Percentiles rank a stretch among this genome's conserved stretches.
These are phyloP conservation scores for Penicillium silybi DNA, from an alignment of 495 filamentous ascomycete species.

Conservation along the genomic window DNA sequence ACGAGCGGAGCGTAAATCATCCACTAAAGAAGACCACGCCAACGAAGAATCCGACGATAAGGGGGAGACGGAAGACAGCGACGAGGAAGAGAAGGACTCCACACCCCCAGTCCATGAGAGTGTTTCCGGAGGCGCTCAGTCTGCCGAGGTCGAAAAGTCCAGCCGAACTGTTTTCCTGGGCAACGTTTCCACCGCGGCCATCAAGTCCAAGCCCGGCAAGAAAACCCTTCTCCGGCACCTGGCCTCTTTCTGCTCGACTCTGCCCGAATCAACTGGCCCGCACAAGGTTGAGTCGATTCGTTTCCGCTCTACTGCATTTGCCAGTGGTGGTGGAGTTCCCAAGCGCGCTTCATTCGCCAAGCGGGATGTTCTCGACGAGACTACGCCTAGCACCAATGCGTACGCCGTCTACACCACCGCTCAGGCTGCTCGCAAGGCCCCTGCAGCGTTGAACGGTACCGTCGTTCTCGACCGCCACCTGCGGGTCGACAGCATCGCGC, in stretches of 20 bases:
- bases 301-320: constrained; percentile 88
- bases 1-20: constrained; percentile 23
- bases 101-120: constrained; percentile 56
- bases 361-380: constrained; percentile 76
- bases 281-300: constrained; percentile 85
- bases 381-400: constrained; percentile 90
- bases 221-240: constrained; percentile 71
- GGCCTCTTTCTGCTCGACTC: constrained; percentile 47
- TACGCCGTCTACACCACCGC: constrained; percentile 82
- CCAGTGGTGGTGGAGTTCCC: constrained; percentile 63
- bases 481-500: constrained; percentile 83
- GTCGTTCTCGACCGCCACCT: constrained; percentile 84
- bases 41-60: constrained; percentile 17
- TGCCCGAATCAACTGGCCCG: constrained; percentile 39
- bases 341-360: constrained; percentile 87
- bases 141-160: constrained; percentile 73
- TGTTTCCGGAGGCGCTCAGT: constrained; percentile 33
- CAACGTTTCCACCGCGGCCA: constrained; percentile 79
- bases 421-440: constrained; percentile 69
- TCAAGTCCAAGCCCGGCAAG: constrained; percentile 74
- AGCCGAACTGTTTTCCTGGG: constrained; percentile 87
- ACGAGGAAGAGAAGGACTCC: constrained; percentile 23
- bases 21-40: constrained; percentile 8
- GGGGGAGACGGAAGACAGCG: constrained; percentile 16
- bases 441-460: constrained; percentile 74